Evolutionary conservation across 1,284 basidiomycete genomes (phyloP).

Genomic region (Ganoderma resinaceum): DNA sequence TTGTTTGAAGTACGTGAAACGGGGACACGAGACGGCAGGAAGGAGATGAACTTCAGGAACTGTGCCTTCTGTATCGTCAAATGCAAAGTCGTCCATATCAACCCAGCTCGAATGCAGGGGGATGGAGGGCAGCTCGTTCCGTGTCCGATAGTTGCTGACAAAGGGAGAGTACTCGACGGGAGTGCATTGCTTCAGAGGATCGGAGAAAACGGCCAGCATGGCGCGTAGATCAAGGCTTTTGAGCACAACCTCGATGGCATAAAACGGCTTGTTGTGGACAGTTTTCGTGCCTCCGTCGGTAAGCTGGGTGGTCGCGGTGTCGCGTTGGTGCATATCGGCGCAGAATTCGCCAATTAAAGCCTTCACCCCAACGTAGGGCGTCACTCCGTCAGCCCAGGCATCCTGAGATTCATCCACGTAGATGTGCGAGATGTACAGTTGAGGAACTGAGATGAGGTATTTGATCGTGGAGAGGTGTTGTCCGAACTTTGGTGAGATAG

Average conservation of each 20-base stretch:
- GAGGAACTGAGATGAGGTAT: conserved; percentile 84
- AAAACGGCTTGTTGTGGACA: conserved; percentile 86
- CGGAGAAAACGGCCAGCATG: conserved; percentile 79
- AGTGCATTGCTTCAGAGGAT: conserved; percentile 69
- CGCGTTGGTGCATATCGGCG: conserved; percentile 93
- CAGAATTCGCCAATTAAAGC: conserved; percentile 83
- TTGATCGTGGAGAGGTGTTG: conserved; percentile 92
- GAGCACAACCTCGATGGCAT: conserved; percentile 89
- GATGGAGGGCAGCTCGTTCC: conserved; percentile 49
- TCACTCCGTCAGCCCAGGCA: conserved; percentile 82
- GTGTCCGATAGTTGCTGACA: conserved; percentile 56
- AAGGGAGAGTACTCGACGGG: conserved; percentile 52
- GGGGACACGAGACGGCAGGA: conserved; percentile 80
- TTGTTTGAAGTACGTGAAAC: conserved; percentile 85
- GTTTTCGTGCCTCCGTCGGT: conserved; percentile 61
- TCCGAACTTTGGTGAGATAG: conserved; percentile 89
- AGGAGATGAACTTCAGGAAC: conserved; percentile 75
- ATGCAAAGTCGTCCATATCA: conserved; percentile 80
- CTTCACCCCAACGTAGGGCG: conserved; percentile 86
- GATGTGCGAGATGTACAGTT: conserved; percentile 87
- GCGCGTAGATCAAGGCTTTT: conserved; percentile 83
- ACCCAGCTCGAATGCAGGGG: conserved; percentile 67
- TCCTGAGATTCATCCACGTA: conserved; percentile 84
- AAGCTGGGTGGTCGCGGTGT: conserved; percentile 75
- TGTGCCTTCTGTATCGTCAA: conserved; percentile 79